Conservation (phyloP, 768 basidiomycete genomes). For the Porpolomopsis calyptriformis region DNA sequence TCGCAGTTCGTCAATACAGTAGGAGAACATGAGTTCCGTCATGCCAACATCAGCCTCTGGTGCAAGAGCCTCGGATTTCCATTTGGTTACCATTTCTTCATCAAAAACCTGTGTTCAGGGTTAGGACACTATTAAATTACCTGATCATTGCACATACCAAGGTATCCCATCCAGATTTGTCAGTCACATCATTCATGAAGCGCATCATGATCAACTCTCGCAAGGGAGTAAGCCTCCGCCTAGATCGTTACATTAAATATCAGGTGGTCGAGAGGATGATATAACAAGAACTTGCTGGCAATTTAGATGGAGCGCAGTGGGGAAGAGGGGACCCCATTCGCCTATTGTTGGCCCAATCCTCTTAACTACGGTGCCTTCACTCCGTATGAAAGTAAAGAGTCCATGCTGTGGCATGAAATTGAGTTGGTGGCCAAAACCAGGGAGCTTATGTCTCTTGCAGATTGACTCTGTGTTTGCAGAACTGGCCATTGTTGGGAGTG, state of each 20-base stretch:
- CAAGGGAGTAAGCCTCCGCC: conserved; percentile 16
- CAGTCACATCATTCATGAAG: conserved; percentile 26
- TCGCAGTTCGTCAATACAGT: conserved; percentile 21
- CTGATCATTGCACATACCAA: conserved; percentile 16
- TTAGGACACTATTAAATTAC: background rate
- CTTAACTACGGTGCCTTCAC: background rate
- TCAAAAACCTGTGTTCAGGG: conserved; percentile 14
- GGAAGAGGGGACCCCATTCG: conserved; percentile 1
- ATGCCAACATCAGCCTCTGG: conserved; percentile 10
- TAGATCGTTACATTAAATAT: background rate
- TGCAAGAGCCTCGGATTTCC: conserved; percentile 17
- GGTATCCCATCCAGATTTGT: conserved; percentile 24
- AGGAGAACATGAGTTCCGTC: conserved; percentile 18
- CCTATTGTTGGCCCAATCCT: no score
- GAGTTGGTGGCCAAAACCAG: conserved; percentile 21
- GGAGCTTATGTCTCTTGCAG: conserved; percentile 10
- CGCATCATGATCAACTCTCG: conserved; percentile 26
- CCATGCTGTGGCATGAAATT: conserved; percentile 9
- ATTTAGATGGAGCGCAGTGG: background rate
- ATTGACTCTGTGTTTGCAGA: no score
- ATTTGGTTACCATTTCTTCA: conserved; percentile 15
- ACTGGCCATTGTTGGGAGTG: no score
- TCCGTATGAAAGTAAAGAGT: background rate
- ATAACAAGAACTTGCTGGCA: background rate
- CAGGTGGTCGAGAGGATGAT: background rate